Evolutionary conservation across 2,329 filamentous ascomycete species (phyloP).

Genomic region (Dryadomyces quercus-mongolicae): DNA sequence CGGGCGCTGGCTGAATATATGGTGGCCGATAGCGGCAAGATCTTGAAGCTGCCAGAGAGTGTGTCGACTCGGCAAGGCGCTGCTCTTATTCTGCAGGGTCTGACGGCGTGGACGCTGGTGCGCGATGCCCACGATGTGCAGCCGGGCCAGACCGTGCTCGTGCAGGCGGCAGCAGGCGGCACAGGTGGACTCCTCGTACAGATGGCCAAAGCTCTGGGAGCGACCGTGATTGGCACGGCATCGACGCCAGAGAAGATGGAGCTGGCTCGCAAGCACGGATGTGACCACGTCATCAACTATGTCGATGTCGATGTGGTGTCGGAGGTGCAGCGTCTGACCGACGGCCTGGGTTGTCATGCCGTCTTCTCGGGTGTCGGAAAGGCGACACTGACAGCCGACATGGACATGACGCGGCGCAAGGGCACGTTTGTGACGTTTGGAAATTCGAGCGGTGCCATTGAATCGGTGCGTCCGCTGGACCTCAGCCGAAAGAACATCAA

Average conservation of each 20-base stretch:
- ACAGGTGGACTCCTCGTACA: slow-evolving; percentile 68
- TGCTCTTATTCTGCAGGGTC: slow-evolving; percentile 61
- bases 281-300: slow-evolving; percentile 64
- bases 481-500: slow-evolving; percentile 64
- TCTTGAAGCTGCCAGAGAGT: slow-evolving; percentile 51
- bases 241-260: slow-evolving; percentile 61
- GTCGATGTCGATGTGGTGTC: slow-evolving; percentile 40
- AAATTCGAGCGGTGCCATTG: slow-evolving; percentile 64
- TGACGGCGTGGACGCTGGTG: slow-evolving; percentile 71
- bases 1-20: slow-evolving; percentile 46
- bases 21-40: slow-evolving; percentile 36
- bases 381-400: slow-evolving; percentile 67
- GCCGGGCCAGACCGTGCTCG: slow-evolving; percentile 44
- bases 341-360: slow-evolving; percentile 58
- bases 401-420: slow-evolving; percentile 63
- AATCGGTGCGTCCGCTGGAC: slow-evolving; percentile 42
- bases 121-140: slow-evolving; percentile 43
- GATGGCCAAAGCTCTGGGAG: slow-evolving; percentile 60
- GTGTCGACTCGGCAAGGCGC: slow-evolving; percentile 52
- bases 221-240: slow-evolving; percentile 69
- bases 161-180: slow-evolving; percentile 78
- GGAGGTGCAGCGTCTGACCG: slow-evolving; percentile 56
- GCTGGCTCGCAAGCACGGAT: slow-evolving; percentile 58
- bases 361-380: slow-evolving; percentile 82
- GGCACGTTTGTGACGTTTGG: slow-evolving; percentile 69